Evolutionary conservation across 1,139 yeast genomes (phyloP).

Genomic region (Hansenula sp.): DNA sequence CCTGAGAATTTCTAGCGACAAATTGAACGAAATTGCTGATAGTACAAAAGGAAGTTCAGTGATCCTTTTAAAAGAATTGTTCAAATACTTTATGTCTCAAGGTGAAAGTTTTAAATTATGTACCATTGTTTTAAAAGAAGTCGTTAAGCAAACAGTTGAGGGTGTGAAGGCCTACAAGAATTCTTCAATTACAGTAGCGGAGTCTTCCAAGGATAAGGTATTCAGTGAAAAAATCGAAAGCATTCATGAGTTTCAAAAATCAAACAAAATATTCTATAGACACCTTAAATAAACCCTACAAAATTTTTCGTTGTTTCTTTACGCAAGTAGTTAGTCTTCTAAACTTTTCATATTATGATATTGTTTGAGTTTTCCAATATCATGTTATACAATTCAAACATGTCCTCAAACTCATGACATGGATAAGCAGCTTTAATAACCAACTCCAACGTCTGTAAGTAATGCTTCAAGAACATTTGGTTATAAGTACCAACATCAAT

Average conservation of each 20-base stretch:
- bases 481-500: conserved; percentile 32
- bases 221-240: conserved; percentile 3
- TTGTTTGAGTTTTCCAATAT: conserved; percentile 10
- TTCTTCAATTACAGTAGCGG: background rate
- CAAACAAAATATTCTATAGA: background rate
- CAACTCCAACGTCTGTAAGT: conserved; percentile 28
- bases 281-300: background rate
- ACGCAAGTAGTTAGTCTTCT: no score
- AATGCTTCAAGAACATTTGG: conserved; percentile 31
- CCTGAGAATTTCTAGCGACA: conserved; percentile 35
- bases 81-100: conserved; percentile 33
- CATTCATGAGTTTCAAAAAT: conserved; percentile 6
- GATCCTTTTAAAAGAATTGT: conserved; percentile 32
- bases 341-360: background rate
- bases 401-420: conserved; percentile 29
- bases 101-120: conserved; percentile 36
- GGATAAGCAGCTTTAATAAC: conserved; percentile 31
- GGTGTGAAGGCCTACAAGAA: conserved; percentile 6
- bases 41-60: conserved; percentile 33
- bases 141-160: conserved; percentile 20
- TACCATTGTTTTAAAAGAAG: conserved; percentile 29
- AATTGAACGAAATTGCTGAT: conserved; percentile 32
- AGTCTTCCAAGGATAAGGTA: background rate
- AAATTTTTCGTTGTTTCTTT: background rate
- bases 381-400: conserved; percentile 22